These are phyloP conservation scores for Monilinia aucupariae DNA, from an alignment of 2,329 filamentous ascomycete species.

Conservation along the genomic window DNA sequence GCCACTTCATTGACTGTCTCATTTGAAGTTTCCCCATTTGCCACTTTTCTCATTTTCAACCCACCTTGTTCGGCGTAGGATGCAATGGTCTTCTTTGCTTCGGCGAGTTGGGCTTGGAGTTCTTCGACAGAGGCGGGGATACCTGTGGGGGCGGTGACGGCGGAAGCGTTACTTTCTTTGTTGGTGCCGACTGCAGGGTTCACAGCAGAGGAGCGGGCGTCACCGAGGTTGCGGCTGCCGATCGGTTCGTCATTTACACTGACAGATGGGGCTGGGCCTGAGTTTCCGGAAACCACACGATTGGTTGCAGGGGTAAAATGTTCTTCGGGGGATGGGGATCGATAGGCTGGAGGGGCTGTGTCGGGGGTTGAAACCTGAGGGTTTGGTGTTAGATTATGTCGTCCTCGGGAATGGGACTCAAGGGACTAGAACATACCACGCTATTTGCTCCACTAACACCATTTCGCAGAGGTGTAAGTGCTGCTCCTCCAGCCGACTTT, in stretches of 20 bases:
- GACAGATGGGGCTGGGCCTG: constrained; percentile 37
- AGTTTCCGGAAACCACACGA: constrained; percentile 28
- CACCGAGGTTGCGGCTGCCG: constrained; percentile 34
- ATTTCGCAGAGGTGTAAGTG: constrained; percentile 31
- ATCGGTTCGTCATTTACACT: constrained; percentile 41
- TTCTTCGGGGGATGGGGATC: constrained; percentile 48
- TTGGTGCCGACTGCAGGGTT: constrained; percentile 50
- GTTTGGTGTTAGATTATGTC: constrained; percentile 1
- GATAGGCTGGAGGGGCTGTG: constrained; percentile 44
- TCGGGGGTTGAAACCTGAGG: constrained; percentile 25
- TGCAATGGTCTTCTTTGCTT: constrained; percentile 69
- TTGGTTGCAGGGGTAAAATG: constrained; percentile 31
- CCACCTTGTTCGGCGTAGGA: constrained; percentile 65
- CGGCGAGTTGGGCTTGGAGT: constrained; percentile 64
- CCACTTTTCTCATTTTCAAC: constrained; percentile 72
- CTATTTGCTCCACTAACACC: constrained; percentile 26
- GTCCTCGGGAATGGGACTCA: not conserved
- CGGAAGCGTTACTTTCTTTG: constrained; percentile 32
- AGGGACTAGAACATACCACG: constrained; percentile 22
- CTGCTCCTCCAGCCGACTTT: constrained; percentile 39
- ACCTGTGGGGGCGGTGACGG: constrained; percentile 44
- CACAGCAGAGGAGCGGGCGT: constrained; percentile 68
- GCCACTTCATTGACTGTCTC: constrained; percentile 46
- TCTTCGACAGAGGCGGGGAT: constrained; percentile 46
- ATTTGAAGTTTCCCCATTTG: constrained; percentile 46